Evolutionary conservation across 345 rosid genomes (phyloP), one percentile per base, ranked within the genome.

Genomic region (Eucalyptus globulus): DNA sequence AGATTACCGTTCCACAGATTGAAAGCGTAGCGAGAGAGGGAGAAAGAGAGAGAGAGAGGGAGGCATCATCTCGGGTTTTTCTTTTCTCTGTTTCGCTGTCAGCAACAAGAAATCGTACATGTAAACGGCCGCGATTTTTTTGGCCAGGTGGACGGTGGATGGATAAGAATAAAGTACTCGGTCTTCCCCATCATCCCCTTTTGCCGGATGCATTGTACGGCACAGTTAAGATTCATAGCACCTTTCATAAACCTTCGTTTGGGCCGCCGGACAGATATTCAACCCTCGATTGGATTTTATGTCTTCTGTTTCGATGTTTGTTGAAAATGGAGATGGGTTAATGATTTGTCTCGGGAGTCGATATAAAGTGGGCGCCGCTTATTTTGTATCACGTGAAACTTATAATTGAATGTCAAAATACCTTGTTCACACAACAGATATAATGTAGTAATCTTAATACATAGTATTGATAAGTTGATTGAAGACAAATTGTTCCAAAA

Each of bases 391-490:
- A 62, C 13, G 4, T 27, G 16, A 27, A 62, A 62, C 15, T 60
- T 60, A 1, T 60, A 12, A 53, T 19, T 1, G 1, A 19, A 27
- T 60, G 14, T 62, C 8, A 27, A 60, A 27, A 29, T 62, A 62
- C 4, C 14, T 27, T 27, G 15, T 62, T 65, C 21, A 65, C 5
- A 17, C 6, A 15, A 17, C 4, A 4, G 2, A 53, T 53, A 19
- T 4, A 2, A 19, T n/a, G 3, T 24, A 6, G 0, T 7, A n/a
- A 65, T 15, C 2, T 29, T 1, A 2, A 65, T 8, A 4, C 10
- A 53, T 10, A 19, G 0, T 10, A 53, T 19, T 8, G 5, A 29
- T 62, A 62, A 62, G 4, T 29, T 13, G n/a, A 60, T 27, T 60
- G 17, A 51, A n/a, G 4, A 62, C 11, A 2, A 65, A 34, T 65